Percentiles rank a stretch among this genome's conserved stretches.
Evolutionary conservation across 106 monocot genomes (phyloP).

Genomic region (Acorus calamus): DNA sequence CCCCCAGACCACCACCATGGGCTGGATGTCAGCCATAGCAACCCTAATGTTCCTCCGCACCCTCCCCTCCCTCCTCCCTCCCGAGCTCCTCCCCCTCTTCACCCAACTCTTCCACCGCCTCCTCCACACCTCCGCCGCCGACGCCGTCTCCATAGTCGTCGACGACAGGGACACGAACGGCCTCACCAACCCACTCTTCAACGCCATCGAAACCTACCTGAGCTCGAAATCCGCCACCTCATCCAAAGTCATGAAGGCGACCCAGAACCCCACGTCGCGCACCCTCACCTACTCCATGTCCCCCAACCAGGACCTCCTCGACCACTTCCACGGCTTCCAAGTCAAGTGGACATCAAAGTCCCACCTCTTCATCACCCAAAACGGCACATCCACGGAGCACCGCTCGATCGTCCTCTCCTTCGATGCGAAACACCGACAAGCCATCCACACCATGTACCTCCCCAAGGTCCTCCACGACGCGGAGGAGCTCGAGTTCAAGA

Average conservation of each 20-base stretch:
- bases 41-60: too few relatives aligned
- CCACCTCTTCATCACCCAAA: neutral
- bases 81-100: neutral
- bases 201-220: slow-evolving; percentile 21
- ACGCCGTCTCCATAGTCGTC: slow-evolving; percentile 14
- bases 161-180: slow-evolving; percentile 13
- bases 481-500: neutral
- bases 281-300: slow-evolving; percentile 12
- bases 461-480: slow-evolving; percentile 12
- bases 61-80: too few relatives aligned
- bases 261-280: slow-evolving; percentile 4
- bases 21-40: too few relatives aligned
- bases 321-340: slow-evolving; percentile 20
- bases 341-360: slow-evolving; percentile 17
- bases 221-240: slow-evolving; percentile 14
- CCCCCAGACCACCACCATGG: too few relatives aligned
- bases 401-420: slow-evolving; percentile 20
- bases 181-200: slow-evolving; percentile 17
- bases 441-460: slow-evolving; percentile 9
- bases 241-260: slow-evolving; percentile 7
- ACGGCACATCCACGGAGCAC: neutral
- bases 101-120: slow-evolving; percentile 9
- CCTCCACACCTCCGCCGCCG: too few relatives aligned
- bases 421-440: slow-evolving; percentile 19
- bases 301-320: slow-evolving; percentile 21